These are phyloP conservation scores for Aspergillus floridensis DNA, from an alignment of 2,329 filamentous ascomycete genomes.

Conservation along the genomic window DNA sequence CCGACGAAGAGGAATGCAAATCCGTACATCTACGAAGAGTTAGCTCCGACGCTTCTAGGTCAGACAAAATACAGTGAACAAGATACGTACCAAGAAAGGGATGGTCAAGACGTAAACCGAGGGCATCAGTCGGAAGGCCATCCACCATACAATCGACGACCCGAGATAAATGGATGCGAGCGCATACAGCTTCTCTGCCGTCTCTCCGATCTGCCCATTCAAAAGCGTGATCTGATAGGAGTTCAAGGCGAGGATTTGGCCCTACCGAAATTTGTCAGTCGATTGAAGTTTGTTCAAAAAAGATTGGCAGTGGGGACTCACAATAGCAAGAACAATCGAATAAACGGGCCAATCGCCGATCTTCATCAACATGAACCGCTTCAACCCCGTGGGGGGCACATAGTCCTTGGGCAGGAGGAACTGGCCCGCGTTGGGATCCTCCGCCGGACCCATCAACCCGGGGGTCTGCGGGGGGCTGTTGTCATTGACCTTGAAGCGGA, in stretches of 20 bases:
- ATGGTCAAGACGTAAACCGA: constrained; percentile 53
- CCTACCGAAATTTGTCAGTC: constrained; percentile 32
- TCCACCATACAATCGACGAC: constrained; percentile 61
- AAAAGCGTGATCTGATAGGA: constrained; percentile 66
- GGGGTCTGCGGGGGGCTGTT: constrained; percentile 30
- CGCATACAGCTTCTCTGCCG: constrained; percentile 57
- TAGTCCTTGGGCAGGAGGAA: constrained; percentile 57
- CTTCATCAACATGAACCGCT: constrained; percentile 53
- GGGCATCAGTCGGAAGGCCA: constrained; percentile 56
- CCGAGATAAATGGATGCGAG: constrained; percentile 58
- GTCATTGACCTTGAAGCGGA: constrained; percentile 38
- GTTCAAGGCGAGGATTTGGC: constrained; percentile 62
- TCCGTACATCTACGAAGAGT: constrained; percentile 45
- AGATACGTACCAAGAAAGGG: constrained; percentile 56
- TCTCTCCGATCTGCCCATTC: constrained; percentile 61
- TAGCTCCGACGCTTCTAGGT: not conserved
- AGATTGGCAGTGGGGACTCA: not conserved
- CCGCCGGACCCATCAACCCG: constrained; percentile 24
- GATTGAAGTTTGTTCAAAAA: no score
- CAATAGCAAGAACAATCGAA: constrained; percentile 54
- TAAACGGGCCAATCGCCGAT: constrained; percentile 63
- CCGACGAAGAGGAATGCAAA: constrained; percentile 61
- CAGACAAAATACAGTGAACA: not conserved
- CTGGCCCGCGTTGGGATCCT: constrained; percentile 43
- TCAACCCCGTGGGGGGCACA: constrained; percentile 54